Percentiles rank a stretch among this genome's conserved stretches.
phyloP scores from a whole-genome alignment of 1,284 basidiomycete species.

The Stygiomarasmius scandens region DNA sequence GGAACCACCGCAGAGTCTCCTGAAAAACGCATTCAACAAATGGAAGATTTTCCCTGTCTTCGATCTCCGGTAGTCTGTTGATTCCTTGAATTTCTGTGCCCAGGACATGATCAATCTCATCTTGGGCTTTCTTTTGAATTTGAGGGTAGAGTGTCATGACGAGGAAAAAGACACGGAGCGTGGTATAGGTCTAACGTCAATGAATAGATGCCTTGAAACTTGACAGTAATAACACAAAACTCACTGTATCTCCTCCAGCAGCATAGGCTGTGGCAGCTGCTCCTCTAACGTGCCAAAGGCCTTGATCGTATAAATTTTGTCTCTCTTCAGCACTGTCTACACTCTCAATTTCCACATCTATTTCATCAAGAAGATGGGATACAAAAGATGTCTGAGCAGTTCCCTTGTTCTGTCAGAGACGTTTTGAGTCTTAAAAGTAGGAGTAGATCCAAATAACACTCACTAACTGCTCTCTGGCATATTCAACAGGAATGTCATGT shows the following conservation, averaged over 20 bases:
- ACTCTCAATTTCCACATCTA: no score
- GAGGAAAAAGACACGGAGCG: not conserved
- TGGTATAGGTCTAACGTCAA: not conserved
- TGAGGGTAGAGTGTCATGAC: not conserved
- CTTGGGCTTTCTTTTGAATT: not conserved
- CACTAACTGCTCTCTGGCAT: conserved; percentile 22
- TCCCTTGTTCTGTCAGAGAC: no score
- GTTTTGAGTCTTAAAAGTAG: no score
- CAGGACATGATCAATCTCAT: conserved; percentile 1
- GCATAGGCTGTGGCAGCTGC: not conserved
- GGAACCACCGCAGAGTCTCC: not conserved
- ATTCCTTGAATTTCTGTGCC: not conserved
- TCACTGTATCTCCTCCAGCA: not conserved
- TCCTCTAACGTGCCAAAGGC: no score
- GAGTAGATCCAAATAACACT: not conserved
- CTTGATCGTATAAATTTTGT: no score
- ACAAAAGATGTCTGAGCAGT: no score
- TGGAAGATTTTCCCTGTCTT: not conserved
- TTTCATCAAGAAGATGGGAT: no score
- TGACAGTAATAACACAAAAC: not conserved
- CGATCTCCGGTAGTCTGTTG: not conserved
- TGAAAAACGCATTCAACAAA: not conserved
- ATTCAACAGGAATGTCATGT: conserved; percentile 12
- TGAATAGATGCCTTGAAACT: not conserved
- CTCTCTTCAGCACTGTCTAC: no score